phyloP scores from a whole-genome alignment of 73 alveolate genomes.

The Tetrahymena malaccensis region DNA sequence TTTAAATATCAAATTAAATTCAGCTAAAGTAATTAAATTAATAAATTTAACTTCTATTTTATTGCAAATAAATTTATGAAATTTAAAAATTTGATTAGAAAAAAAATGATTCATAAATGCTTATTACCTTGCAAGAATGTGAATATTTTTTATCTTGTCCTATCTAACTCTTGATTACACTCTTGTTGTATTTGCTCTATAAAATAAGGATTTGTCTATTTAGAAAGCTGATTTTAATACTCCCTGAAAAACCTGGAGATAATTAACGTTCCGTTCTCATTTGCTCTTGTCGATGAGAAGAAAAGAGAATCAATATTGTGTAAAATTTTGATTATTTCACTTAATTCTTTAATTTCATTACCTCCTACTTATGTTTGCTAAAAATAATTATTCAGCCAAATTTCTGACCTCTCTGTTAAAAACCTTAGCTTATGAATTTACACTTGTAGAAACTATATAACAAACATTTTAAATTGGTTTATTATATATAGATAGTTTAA shows the following conservation, averaged over 20 bases:
- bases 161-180: neutral
- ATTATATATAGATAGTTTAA: neutral
- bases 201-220: neutral
- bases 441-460: neutral
- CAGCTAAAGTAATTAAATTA: too few species aligned
- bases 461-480: neutral
- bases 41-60: neutral
- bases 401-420: conserved; percentile 34
- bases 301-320: neutral
- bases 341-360: neutral
- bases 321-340: neutral
- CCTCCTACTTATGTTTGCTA: neutral
- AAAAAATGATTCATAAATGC: too few species aligned
- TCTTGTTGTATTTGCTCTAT: neutral
- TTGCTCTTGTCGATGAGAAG: neutral
- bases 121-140: neutral
- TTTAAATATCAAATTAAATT: too few species aligned
- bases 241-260: neutral
- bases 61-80: too few species aligned
- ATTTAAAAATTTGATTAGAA: too few species aligned
- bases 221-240: neutral
- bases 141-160: conserved; percentile 30
- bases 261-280: neutral
- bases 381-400: conserved; percentile 8
- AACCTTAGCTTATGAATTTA: neutral